phyloP scores from a whole-genome alignment of 2,329 filamentous ascomycete species.

The Arachnopeziza araneosa region DNA sequence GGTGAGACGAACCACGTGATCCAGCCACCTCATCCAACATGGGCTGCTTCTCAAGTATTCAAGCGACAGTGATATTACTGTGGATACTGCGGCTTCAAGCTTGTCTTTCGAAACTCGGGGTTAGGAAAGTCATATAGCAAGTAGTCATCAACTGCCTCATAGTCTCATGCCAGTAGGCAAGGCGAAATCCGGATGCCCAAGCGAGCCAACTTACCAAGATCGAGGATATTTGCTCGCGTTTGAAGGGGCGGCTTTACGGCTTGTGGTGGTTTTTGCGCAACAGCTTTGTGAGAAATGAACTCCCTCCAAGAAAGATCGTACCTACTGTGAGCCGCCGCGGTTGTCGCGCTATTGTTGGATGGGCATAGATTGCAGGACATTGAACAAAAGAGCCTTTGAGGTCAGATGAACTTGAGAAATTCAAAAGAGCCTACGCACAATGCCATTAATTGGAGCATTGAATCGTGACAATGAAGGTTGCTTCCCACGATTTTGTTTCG shows the following conservation, averaged over 20 bases:
- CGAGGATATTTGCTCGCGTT: not conserved
- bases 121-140: not conserved
- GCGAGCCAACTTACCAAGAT: not conserved
- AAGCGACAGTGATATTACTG: not conserved
- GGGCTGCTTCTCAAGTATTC: not conserved
- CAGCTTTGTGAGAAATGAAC: not conserved
- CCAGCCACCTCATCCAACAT: not conserved
- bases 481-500: not conserved
- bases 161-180: not conserved
- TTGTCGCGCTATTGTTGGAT: not conserved
- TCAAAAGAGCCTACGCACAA: not conserved
- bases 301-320: not conserved
- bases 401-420: not conserved
- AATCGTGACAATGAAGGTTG: not conserved
- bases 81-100: not conserved
- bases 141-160: not conserved
- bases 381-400: not conserved
- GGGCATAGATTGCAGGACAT: not conserved
- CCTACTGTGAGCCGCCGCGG: not conserved
- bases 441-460: not conserved
- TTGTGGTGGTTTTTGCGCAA: not conserved
- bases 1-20: not conserved
- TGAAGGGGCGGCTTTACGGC: not conserved
- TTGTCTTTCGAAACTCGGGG: not conserved
- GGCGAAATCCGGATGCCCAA: no score